Base-by-base conservation (phyloP, 768 basidiomycete genomes). In the Termitomyces titanicus region DNA sequence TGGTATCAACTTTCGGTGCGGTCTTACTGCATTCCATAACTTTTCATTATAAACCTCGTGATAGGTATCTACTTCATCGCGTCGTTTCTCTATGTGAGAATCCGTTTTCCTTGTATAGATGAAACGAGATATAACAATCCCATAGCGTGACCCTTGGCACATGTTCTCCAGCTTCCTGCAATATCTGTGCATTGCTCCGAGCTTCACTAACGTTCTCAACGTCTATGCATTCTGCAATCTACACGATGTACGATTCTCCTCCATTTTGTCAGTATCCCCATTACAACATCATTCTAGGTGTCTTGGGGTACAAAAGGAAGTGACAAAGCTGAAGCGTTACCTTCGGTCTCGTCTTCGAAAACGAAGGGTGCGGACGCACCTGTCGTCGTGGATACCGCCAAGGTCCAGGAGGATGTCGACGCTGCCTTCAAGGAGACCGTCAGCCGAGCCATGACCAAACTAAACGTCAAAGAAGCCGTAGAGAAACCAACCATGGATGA, bases 161-260 rank as follows among this genome's bases (percentile, higher is more conserved):
- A 89, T 98, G 86, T 86, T 95, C 72, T 91, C 92, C 24, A 94
- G 92, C 63, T 94, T 97, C 79, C 74, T 88, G 63, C 95, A 95
- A 68, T 96, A 95, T 67, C 74, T 96, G 47, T 86, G 86, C 64
- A 71, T 98, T 54, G 96, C 96, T 11, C 92, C 92, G 1, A 92
- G 89, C 63, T 96, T 96, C 74, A 94, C 88, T 34, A 98, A 97
- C 68, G 88, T 98, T 43, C 81, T 96, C 63, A 96, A 96, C 71
- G 91, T 95, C 35, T 98, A 98, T 68, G 94, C 95, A 0, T 98
- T 98, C 79, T 97, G 94, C 73, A 97, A 97, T 73, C 74, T 97
- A 71, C 93, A 93, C 68, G 94, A 94, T 70, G 90, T 90, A 58
- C 44, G 79, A 69, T 2, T 47, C 47, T 53, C 24, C 42, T 33